Evolutionary conservation across 148 eudicot species (phyloP), one percentile per base, ranked within the genome.

Genomic region (Fagopyrum homotropicum): DNA sequence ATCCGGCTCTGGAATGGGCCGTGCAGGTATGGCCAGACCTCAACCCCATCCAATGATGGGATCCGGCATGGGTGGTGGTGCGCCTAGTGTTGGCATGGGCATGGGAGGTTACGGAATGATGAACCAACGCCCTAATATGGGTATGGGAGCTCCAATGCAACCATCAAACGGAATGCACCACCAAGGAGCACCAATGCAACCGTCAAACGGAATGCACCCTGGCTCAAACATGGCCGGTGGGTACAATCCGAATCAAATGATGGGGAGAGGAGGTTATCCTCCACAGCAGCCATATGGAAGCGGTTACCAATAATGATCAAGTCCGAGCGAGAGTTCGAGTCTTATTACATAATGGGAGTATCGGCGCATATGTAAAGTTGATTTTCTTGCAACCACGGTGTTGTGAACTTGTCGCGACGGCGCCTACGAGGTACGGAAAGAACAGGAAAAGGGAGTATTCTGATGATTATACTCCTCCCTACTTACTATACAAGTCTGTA

Each of bases 1-100:
- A 74, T 90, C 96, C 43, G 98, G 98, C 74, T 76, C 97, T 78
- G 97, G 97, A 75, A 88, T 92, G 10, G 98, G 98, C 11, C 96
- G 97, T 77, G 89, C 96, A 7, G 76, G 89, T 77, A 87, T 87
- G 72, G 72, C 86, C 57, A 85, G 95, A 85, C 82, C 93, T 75
- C 61, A 81, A 45, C 74, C 82, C 26, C 89, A 86, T 78, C 79
- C 91, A 26, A 84, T 88, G 90, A 73, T 82, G 79, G 87, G 82
- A 77, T 35, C 93, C 3, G 86, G 89, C 22, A 86, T 88, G 82
- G 82, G 84, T 2, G 77, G 79, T 63, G 78, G 76, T 48, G 78
- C 22, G 35, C 70, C 75, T 46, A 60, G 79, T 17, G 63, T 64
- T 51, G 79, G 81, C 26, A 79, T 74, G 81, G 76, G 77, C 45